These are phyloP conservation scores for Stachybotrys elegans DNA, from an alignment of 2,329 filamentous ascomycete genomes.

Conservation along the genomic window DNA sequence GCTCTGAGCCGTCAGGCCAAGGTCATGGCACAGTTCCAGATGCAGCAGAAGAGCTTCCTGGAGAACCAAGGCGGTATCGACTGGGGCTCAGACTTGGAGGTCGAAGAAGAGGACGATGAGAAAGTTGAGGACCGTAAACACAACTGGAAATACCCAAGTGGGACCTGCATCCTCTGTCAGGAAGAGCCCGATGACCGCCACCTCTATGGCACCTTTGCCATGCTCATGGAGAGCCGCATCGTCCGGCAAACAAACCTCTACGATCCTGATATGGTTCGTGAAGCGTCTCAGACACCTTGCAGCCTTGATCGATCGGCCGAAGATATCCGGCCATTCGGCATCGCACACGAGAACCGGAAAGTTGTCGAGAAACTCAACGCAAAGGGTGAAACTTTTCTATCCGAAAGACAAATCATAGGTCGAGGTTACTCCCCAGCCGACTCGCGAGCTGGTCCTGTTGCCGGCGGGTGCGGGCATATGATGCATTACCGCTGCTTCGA, in stretches of 20 bases:
- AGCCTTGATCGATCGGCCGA: conserved; percentile 85
- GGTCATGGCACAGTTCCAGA: conserved; percentile 97
- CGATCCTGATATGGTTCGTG: conserved; percentile 77
- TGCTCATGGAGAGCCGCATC: conserved; percentile 81
- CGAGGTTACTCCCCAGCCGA: conserved; percentile 76
- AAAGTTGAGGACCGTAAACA: conserved; percentile 59
- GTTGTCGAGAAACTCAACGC: conserved; percentile 71
- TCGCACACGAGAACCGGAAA: conserved; percentile 80
- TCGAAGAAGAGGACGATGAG: conserved; percentile 64
- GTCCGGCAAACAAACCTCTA: conserved; percentile 80
- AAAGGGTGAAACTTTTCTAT: conserved; percentile 63
- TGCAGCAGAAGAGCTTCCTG: conserved; percentile 93
- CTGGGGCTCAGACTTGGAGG: conserved; percentile 77
- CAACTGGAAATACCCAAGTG: conserved; percentile 81
- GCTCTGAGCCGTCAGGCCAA: conserved; percentile 84
- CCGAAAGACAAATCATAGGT: conserved; percentile 77
- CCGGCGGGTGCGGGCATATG: conserved; percentile 91
- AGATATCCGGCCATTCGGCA: conserved; percentile 78
- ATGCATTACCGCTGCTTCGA: conserved; percentile 99
- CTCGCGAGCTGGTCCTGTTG: conserved; percentile 69
- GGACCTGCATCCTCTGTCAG: conserved; percentile 93
- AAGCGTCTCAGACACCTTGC: conserved; percentile 71
- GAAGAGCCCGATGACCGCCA: conserved; percentile 88
- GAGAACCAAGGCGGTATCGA: conserved; percentile 82
- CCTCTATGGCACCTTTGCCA: conserved; percentile 88